These are phyloP conservation scores for Hypoxylon sp. DNA, from an alignment of 2,329 filamentous ascomycete genomes.

Conservation along the genomic window DNA sequence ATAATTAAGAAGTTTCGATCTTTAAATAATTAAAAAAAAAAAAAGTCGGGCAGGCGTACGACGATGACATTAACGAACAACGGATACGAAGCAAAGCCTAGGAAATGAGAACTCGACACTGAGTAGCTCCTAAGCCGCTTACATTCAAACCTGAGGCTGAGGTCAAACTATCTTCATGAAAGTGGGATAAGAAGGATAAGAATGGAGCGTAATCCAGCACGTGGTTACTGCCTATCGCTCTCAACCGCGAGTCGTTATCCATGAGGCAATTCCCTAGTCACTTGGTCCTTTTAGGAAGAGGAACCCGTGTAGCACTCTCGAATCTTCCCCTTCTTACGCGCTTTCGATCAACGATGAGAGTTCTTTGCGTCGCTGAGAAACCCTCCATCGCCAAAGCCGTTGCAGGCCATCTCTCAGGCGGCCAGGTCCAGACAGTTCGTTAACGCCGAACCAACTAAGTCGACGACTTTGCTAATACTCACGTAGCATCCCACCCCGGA, in stretches of 20 bases:
- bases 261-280: conserved; percentile 32
- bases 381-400: conserved; percentile 96
- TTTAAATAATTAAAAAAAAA: conserved; percentile 19
- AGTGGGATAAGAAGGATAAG: conserved; percentile 19
- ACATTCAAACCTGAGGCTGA: not conserved
- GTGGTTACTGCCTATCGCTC: conserved; percentile 1
- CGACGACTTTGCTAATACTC: conserved; percentile 25
- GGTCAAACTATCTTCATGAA: not conserved
- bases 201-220: conserved; percentile 22
- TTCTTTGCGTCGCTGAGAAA: conserved; percentile 86
- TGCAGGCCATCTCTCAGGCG: conserved; percentile 87
- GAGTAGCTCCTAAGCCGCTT: not conserved
- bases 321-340: conserved; percentile 26
- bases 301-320: conserved; percentile 33
- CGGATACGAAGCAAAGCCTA: not conserved
- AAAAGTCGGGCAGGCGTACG: conserved; percentile 22
- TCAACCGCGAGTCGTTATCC: conserved; percentile 13
- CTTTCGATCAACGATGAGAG: conserved; percentile 56
- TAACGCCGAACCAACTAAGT: conserved; percentile 6
- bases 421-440: conserved; percentile 75
- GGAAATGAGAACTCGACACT: conserved; percentile 6
- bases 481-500: conserved; percentile 74
- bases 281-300: conserved; percentile 29
- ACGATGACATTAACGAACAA: conserved; percentile 6
- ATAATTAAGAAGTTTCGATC: conserved; percentile 14